Base-by-base conservation (phyloP, 305 asterid species). In the Coffea humblotiana region DNA sequence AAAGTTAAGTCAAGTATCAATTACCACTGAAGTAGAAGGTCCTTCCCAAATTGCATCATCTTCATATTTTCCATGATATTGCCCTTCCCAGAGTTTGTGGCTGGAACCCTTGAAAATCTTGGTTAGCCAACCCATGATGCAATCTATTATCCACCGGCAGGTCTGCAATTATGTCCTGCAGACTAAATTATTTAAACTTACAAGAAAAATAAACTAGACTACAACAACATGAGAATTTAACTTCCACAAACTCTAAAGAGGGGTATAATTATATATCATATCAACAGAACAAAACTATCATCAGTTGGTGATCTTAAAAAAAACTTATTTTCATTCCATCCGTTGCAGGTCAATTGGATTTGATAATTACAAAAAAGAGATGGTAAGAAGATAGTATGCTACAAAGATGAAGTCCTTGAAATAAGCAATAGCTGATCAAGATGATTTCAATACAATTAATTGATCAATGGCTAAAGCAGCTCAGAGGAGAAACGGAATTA, bases 81-180 rank as follows among this genome's bases (percentile, higher is more conserved):
- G 96, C 81, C 97, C 98, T 86, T 84, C 88, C 5, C 87, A 89
- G 77, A 89, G 82, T 86, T 85, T 90, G 81, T 94, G 94, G 32
- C 32, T 29, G 32, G 32, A 29, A 78, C 99, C 98, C 82, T 83
- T 90, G 74, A 94, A 90, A 83, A 94, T 90, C 92, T 93, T 96
- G 82, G 93, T 86, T 74, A 96, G 83, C 99, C 99, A 96, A 80
- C 93, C 93, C 99, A 96, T 96, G 51, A 85, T 61, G 65, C 75
- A 68, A 85, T 48, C 51, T 72, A 56, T 54, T 56, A 76, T 65
- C 27, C 11, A 23, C 82, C 45, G 48, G 35, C 45, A 37, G 69
- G 66, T 58, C 29, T 9, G 72, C 54, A 61, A 72, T 68, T 77
- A 45, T 82, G 75, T 58, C 81, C 90, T 80, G 86, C 88, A 80